Evolutionary conservation across 352 stramenopile genomes (phyloP).

Genomic region (Pythium biforme): DNA sequence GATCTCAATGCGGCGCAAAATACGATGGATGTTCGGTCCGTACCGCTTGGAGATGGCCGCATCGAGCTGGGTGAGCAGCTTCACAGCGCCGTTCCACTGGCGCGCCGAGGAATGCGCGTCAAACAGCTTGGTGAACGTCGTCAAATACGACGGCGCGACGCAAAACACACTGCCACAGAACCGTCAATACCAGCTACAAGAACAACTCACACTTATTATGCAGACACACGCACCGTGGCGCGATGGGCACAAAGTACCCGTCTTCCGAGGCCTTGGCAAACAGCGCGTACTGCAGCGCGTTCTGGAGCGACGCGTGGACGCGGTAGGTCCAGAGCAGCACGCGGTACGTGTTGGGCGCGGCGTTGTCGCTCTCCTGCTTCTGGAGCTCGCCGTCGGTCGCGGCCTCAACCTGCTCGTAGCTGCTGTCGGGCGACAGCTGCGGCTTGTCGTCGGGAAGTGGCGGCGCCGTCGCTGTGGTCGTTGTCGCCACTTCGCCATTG

Average conservation of each 20-base stretch:
- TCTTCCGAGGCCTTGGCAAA: slow-evolving; percentile 82
- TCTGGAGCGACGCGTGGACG: slow-evolving; percentile 73
- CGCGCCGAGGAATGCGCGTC: slow-evolving; percentile 51
- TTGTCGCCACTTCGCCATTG: neutral
- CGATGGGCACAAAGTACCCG: slow-evolving; percentile 79
- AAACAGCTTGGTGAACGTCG: slow-evolving; percentile 74
- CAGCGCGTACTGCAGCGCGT: slow-evolving; percentile 66
- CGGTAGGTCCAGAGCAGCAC: slow-evolving; percentile 81
- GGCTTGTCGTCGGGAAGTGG: neutral
- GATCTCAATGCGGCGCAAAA: too few species aligned
- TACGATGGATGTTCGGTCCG: neutral
- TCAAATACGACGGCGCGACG: slow-evolving; percentile 75
- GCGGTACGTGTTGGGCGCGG: slow-evolving; percentile 62
- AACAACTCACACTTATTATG: too few species aligned
- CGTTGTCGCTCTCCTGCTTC: slow-evolving; percentile 79
- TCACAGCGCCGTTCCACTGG: slow-evolving; percentile 71
- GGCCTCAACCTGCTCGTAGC: slow-evolving; percentile 71
- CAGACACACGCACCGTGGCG: slow-evolving; percentile 57
- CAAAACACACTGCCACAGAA: slow-evolving; percentile 59
- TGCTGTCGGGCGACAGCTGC: slow-evolving; percentile 40
- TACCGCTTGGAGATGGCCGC: slow-evolving; percentile 63
- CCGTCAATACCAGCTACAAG: too few species aligned
- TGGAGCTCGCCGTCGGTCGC: slow-evolving; percentile 45
- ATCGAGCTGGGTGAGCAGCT: slow-evolving; percentile 72
- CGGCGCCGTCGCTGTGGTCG: neutral